Conservation (phyloP, 345 rosid species). For the Populus euphratica region DNA sequence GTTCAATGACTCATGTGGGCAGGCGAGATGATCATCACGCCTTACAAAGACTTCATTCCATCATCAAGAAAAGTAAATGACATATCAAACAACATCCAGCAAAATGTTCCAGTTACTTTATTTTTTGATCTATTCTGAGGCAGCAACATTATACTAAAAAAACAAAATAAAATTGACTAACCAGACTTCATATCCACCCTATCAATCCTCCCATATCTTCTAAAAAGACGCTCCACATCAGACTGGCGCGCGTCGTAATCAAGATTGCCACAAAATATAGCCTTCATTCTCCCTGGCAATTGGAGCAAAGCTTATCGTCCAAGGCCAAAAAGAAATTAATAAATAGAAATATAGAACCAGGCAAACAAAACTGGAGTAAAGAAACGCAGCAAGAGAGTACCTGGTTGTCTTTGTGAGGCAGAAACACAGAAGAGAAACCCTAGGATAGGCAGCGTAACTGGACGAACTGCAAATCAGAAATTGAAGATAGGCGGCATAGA, state of each 20-base stretch:
- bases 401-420: neutral
- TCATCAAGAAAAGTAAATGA: neutral
- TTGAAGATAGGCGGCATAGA: neutral
- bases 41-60: too few relatives aligned
- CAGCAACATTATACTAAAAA: neutral
- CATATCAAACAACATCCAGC: neutral
- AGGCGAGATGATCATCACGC: too few relatives aligned
- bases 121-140: neutral
- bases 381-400: neutral
- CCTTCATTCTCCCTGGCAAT: slow-evolving; percentile 39
- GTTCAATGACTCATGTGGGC: neutral
- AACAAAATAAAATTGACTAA: neutral
- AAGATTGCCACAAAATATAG: slow-evolving; percentile 83
- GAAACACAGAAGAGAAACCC: neutral
- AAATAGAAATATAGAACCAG: neutral
- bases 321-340: neutral
- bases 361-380: neutral
- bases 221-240: slow-evolving; percentile 78
- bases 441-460: neutral
- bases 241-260: slow-evolving; percentile 85
- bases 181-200: slow-evolving; percentile 83
- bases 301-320: neutral
- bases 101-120: neutral
- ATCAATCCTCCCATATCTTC: slow-evolving; percentile 69
- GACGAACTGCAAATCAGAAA: neutral